Conservation (phyloP, 2,329 filamentous ascomycete species). For the Botrytis galanthina region DNA sequence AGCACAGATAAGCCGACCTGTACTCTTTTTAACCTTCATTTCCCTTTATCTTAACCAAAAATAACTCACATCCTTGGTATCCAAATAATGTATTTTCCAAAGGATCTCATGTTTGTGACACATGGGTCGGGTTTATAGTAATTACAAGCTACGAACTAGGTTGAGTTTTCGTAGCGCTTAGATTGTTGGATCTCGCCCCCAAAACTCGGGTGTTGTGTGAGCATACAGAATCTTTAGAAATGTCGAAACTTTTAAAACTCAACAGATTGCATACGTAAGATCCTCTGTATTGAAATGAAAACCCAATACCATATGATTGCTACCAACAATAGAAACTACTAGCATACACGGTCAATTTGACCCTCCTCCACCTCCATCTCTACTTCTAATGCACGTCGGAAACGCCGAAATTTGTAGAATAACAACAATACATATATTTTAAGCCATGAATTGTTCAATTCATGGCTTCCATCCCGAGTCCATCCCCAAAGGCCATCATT, state of each 20-base stretch:
- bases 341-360: conserved; percentile 38
- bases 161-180: background rate
- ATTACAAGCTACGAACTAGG: background rate
- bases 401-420: conserved; percentile 36
- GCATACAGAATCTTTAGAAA: background rate
- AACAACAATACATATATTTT: conserved; percentile 38
- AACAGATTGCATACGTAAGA: background rate
- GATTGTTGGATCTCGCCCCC: background rate
- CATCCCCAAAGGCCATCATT: conserved; percentile 34
- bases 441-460: conserved; percentile 26
- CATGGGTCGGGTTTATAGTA: background rate
- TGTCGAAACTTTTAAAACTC: background rate
- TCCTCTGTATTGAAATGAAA: conserved; percentile 20
- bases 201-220: background rate
- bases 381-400: conserved; percentile 39
- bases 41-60: background rate
- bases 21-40: background rate
- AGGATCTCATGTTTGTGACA: background rate
- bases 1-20: background rate
- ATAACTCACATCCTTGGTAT: background rate
- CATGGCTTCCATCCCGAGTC: conserved; percentile 27
- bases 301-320: conserved; percentile 29
- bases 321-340: conserved; percentile 36
- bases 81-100: background rate
- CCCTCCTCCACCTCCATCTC: conserved; percentile 33